Evolutionary conservation across 805 yeast genomes (phyloP), one percentile per base, ranked within the genome.

Genomic region (Starmera amethionina): DNA sequence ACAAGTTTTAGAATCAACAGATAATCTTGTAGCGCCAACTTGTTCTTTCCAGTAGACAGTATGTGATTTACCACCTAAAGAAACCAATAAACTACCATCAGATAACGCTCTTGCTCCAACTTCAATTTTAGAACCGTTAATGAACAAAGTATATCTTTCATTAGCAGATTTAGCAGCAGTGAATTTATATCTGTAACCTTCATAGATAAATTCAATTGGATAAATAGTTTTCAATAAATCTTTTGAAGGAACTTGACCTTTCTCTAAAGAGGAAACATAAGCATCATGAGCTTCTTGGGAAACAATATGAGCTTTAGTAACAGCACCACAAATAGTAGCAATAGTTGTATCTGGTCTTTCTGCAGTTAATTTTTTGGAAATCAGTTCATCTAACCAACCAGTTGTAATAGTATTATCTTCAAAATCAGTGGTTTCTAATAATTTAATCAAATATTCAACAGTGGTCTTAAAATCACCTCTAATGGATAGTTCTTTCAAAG

Each of bases 391-490:
- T 57, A 93, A 77, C 99, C 99, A 93, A 42, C 97, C 97, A 43
- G 99, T 93, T 43, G 98, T 93, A 56, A 93, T 90, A 37, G 93
- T 90, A 64, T 93, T 94, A 43, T 82, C 88, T 66, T 88, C 97
- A 54, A 93, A 93, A 59, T 84, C 98, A 41, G 95, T 93, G 19
- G 98, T 89, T 67, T 93, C 97, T 55, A 93, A 73, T 51, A 93
- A 73, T 62, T 90, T 90, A 65, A 94, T 93, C 57, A 93, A 75
- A 59, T 93, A 93, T 66, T 93, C 99, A 48, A 90, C 96, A 13
- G 98, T 93, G 28, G 99, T 93, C 65, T 96, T 78, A 73, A 93
- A 93, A 57, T 93, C 98, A 75, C 99, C 98, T 64, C 98, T 80
- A 54, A 93, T 93, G 41, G 95, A 82, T 52, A 93, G 76, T 64